Evolutionary conservation across 495 filamentous ascomycete genomes (phyloP).

Genomic region (Aspergillus panamensis): DNA sequence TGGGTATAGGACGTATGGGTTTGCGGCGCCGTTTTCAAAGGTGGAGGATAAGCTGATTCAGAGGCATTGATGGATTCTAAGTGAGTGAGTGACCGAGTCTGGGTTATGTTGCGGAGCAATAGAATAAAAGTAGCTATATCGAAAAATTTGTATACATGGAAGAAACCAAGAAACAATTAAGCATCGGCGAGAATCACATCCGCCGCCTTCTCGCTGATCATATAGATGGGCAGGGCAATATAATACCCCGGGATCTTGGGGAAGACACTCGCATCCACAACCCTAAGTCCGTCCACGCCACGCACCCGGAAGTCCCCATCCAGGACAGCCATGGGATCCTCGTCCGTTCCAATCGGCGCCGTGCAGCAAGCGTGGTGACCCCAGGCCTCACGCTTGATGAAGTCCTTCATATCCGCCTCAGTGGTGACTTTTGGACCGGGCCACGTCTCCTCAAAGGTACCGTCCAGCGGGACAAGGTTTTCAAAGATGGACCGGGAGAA

Average conservation of each 20-base stretch:
- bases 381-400: constrained; percentile 51
- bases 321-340: constrained; percentile 57
- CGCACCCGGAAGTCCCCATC: constrained; percentile 56
- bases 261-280: constrained; percentile 60
- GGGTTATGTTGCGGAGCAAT: too few species aligned
- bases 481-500: constrained; percentile 41
- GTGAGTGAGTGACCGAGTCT: too few species aligned
- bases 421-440: constrained; percentile 43
- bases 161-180: neutral
- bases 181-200: constrained; percentile 47
- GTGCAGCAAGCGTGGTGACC: constrained; percentile 61
- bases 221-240: constrained; percentile 55
- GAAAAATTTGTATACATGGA: too few species aligned
- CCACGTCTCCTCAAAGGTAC: constrained; percentile 37
- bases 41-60: neutral
- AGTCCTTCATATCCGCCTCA: constrained; percentile 44
- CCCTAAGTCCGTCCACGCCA: constrained; percentile 50
- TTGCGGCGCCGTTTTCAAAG: constrained; percentile 28
- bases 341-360: constrained; percentile 53
- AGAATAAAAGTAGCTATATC: too few species aligned
- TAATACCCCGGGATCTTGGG: constrained; percentile 59
- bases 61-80: neutral
- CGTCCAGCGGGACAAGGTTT: constrained; percentile 22
- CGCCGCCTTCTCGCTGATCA: constrained; percentile 61
- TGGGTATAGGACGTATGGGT: constrained; percentile 39